Evolutionary conservation across 2,329 filamentous ascomycete species (phyloP), one percentile per base, ranked within the genome.

Genomic region (Phoma herbarum): DNA sequence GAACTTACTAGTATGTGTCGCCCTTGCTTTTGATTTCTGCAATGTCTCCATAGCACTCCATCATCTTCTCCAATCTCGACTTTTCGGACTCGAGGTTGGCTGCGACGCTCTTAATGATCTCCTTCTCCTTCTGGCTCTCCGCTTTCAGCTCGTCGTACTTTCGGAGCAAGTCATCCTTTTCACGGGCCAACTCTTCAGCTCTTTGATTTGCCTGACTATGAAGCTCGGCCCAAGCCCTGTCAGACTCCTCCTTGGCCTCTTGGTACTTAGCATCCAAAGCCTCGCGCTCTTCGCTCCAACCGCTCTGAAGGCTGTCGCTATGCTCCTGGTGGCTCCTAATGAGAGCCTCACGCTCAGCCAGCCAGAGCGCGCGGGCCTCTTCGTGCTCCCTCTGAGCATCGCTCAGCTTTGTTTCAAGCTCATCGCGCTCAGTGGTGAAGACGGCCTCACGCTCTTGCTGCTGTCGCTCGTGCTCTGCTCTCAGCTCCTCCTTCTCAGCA

Each of bases 251-350:
- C 56, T 73, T 77, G 49, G 70, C 74, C 61, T 73, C 70, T 56
- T 71, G 72, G 52, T 75, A 64, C 57, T 77, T 72, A 6, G 68
- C 54, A 18, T 72, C 71, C 10, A 76, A 45, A 10, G 83, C 75
- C 61, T 82, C 78, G 56, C 81, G 83, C 61, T 82, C 82, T 70
- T 84, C 83, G 47, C 83, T 80, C 61, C 83, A 78, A 48, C 81
- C 81, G 69, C 81, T 83, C 49, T 79, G 79, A 59, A 85, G 72
- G 42, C 78, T 79, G 47, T 82, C 80, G 49, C 81, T 80, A 63
- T 86, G 83, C 61, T 81, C 78, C 51, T 80, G 80, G 73, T 83
- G 78, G 11, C 69, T 66, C 46, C 73, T 75, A 41, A 67, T 70
- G 43, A 80, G 71, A 5, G 61, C 65, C 29, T 77, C 72, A 8